Base-by-base conservation (phyloP, 129 eudicot species). In the Saussurea involucrata region DNA sequence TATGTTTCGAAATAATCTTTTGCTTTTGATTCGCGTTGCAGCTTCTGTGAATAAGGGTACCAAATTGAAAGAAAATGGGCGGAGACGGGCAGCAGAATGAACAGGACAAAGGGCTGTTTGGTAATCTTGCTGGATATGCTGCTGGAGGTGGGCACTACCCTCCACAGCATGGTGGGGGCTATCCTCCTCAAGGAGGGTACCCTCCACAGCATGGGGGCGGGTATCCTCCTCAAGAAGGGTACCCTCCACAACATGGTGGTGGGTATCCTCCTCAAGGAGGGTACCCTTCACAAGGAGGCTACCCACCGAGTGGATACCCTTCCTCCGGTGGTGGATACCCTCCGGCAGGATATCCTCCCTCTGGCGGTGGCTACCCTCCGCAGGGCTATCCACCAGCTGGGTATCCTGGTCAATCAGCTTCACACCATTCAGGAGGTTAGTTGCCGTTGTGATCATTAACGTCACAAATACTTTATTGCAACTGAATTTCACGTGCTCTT, bases 101-200 rank as follows among this genome's bases (percentile, higher is more conserved):
- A 15, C 78, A 79, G 13, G 96, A 90, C 79, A 90, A 85, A 84
- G 96, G 96, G 76, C 53, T 90, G 49, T 81, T 90, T 3, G 79
- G 90, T 28, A 33, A 66, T 79, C 78, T 87, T 65, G 89, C 87
- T 61, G 90, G 90, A 68, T 85, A 74, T 78, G 95, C 95, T 20
- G 83, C 84, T 75, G 89, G 88, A 70, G 78, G n/a, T 46, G 79
- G 79, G 20, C 87, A 86, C 32, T 84, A 67, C 37, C 83, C 70
- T 64, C 73, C 82, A 42, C 86, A 79, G 3, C 83, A 79, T n/a
- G 84, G 72, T 60, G 92, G 89, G 18, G 85, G 80, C 5, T 87
- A 87, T 58, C 92, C 92, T 57, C 83, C 83, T 73, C 82, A 57
- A 33, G 76, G 69, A 69, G 64, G 24, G 2, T 58, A 58, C 25